A percentile compares a stretch with the other conserved stretches of the same genome.
Conservation (phyloP, 176 grass and related monocot species). For the Hordeum vulgare region DNA sequence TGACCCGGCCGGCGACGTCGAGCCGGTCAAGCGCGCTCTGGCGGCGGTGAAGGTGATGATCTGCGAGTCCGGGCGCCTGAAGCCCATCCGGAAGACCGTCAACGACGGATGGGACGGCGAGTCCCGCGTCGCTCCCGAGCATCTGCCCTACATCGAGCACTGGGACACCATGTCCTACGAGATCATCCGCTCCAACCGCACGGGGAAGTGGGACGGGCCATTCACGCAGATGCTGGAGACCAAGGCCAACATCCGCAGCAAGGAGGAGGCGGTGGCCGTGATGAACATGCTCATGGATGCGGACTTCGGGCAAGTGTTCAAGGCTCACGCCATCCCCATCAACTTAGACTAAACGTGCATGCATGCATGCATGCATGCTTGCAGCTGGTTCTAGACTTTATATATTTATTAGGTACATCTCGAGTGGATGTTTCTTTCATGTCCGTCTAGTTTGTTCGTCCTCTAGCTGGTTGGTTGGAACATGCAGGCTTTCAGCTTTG, state of each 20-base stretch:
- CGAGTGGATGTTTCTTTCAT: too few relatives aligned
- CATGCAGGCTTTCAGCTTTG: too few relatives aligned
- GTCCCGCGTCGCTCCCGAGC: neutral
- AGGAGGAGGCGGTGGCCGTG: neutral
- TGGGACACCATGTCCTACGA: neutral
- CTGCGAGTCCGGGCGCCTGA: neutral
- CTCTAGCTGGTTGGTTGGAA: too few relatives aligned
- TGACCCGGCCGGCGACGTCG: neutral
- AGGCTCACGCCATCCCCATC: neutral
- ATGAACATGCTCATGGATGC: neutral
- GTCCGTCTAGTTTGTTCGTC: too few relatives aligned
- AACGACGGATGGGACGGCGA: neutral
- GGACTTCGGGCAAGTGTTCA: neutral
- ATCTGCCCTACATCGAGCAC: neutral
- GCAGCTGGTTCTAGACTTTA: too few relatives aligned
- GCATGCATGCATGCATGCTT: too few relatives aligned
- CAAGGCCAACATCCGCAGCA: neutral
- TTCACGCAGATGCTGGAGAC: neutral
- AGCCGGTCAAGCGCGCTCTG: neutral
- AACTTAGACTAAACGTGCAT: too few relatives aligned
- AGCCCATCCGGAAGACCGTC: neutral
- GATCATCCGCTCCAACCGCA: neutral
- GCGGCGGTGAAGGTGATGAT: neutral
- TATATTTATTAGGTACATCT: too few relatives aligned
- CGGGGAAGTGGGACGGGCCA: neutral